Evolutionary conservation across 2,329 filamentous ascomycete species (phyloP).

Genomic region (Curvularia verruculosa): DNA sequence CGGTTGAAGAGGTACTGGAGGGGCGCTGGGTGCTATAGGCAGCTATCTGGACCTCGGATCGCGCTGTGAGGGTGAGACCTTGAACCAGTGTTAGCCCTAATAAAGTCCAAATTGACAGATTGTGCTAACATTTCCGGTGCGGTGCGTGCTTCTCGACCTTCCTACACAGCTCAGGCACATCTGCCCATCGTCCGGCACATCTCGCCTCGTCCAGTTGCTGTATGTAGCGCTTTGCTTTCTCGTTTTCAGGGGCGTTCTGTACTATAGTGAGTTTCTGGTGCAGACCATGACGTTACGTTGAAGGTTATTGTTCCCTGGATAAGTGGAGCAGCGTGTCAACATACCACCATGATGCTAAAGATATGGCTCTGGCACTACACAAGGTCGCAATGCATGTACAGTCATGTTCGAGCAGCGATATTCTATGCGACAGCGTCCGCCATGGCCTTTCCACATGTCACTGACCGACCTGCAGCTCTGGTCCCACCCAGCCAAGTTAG

Average conservation of each 20-base stretch:
- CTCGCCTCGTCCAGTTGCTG: slow-evolving; percentile 82
- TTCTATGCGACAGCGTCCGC: slow-evolving; percentile 26
- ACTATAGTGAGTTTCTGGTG: slow-evolving; percentile 35
- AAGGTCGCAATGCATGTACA: slow-evolving; percentile 24
- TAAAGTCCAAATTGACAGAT: slow-evolving; percentile 7
- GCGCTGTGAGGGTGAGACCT: slow-evolving; percentile 56
- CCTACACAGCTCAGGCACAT: slow-evolving; percentile 84
- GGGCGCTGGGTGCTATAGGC: slow-evolving; percentile 51
- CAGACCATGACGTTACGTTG: slow-evolving; percentile 42
- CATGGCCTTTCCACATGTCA: slow-evolving; percentile 32
- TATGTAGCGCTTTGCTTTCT: slow-evolving; percentile 84
- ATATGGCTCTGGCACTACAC: slow-evolving; percentile 38
- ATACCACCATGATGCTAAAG: slow-evolving; percentile 45
- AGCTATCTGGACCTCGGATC: slow-evolving; percentile 55
- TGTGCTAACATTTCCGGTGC: slow-evolving; percentile 74
- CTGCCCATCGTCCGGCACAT: slow-evolving; percentile 85
- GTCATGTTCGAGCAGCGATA: slow-evolving; percentile 43
- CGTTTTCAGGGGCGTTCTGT: slow-evolving; percentile 59
- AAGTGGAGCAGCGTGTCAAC: slow-evolving; percentile 19
- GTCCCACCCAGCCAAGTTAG: slow-evolving; percentile 23
- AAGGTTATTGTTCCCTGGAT: not conserved
- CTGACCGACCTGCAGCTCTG: slow-evolving; percentile 21
- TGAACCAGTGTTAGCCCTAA: slow-evolving; percentile 25
- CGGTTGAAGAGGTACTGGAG: slow-evolving; percentile 50
- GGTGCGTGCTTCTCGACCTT: slow-evolving; percentile 96